Evolutionary conservation across 441 rosid genomes (phyloP), one percentile per base, ranked within the genome.

Genomic region (Jatropha multifida): DNA sequence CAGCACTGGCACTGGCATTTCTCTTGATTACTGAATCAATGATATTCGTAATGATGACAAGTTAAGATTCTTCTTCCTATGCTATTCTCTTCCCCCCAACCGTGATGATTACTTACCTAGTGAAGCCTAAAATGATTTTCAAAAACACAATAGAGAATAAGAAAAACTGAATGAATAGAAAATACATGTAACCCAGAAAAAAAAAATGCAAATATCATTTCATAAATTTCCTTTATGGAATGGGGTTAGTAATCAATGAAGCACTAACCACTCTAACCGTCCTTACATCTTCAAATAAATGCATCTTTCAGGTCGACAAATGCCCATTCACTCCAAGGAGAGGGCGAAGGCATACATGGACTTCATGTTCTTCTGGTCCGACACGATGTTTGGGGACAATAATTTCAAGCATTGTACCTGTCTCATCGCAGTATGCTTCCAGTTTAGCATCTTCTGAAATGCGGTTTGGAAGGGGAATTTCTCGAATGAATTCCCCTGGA

Each of bases 281-380:
- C 77, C 80, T 80, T 74, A 75, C 78, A 82, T 77, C 72, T 74
- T 83, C 79, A 86, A 71, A 80, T 77, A 76, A 83, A 81, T 56
- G 77, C 60, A 79, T 78, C 81, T 73, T 85, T 76, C 75, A 76
- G 81, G 81, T 81, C 67, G 69, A 84, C 83, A 74, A 76, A 80
- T 26, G 85, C 73, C 71, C 88, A 77, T 72, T 86, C 90, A 70
- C 80, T 82, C 92, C 92, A 72, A 61, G 92, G 80, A 37, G 81
- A 69, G 66, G 94, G 70, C 96, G 90, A 58, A 91, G 83, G 84
- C 93, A 92, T 48, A 91, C 94, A 8, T 86, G 94, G 56, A 93
- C 98, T 76, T 93, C 98, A 70, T 91, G 98, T 85, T 93, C 98
- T 85, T 90, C 97, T 58, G 91, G 97, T 75, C 97, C 98, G 56